Conservation (phyloP, 2,329 filamentous ascomycete genomes). For the Cordyceps pruinosa region DNA sequence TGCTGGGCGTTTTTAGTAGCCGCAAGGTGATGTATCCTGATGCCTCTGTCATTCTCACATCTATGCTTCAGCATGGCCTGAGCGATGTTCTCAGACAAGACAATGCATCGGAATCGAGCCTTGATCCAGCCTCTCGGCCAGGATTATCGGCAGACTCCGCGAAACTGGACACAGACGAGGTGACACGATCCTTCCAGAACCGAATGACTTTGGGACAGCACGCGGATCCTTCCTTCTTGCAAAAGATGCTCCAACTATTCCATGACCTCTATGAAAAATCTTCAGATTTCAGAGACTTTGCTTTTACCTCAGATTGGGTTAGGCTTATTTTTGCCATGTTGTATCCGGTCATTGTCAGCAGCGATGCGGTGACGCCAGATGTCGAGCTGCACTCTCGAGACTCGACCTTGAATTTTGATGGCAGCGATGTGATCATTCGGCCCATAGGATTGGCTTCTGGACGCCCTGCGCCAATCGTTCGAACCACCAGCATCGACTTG, state of each 20-base stretch:
- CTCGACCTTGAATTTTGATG: conserved; percentile 75
- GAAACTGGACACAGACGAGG: not conserved
- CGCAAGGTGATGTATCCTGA: conserved; percentile 68
- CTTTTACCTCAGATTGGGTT: conserved; percentile 71
- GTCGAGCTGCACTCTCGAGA: conserved; percentile 81
- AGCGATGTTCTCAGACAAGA: conserved; percentile 60
- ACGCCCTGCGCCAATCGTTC: conserved; percentile 61
- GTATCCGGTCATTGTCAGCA: conserved; percentile 82
- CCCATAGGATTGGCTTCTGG: conserved; percentile 56
- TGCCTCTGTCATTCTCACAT: conserved; percentile 69
- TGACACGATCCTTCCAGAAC: not conserved
- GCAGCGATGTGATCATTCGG: conserved; percentile 75
- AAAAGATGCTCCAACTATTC: conserved; percentile 72
- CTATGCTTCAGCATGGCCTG: conserved; percentile 82
- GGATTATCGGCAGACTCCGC: not conserved
- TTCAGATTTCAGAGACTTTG: conserved; percentile 73
- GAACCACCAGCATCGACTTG: conserved; percentile 55
- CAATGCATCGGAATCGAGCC: conserved; percentile 5
- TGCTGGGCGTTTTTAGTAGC: conserved; percentile 67
- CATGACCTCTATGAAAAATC: conserved; percentile 73
- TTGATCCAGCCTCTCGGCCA: not conserved
- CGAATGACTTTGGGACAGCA: conserved; percentile 12
- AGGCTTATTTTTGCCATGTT: conserved; percentile 71
- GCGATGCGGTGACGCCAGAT: conserved; percentile 74
- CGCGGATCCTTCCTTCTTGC: conserved; percentile 51